phyloP scores from a whole-genome alignment of 768 basidiomycete genomes.

The Boletus pseudo-olivaceus region DNA sequence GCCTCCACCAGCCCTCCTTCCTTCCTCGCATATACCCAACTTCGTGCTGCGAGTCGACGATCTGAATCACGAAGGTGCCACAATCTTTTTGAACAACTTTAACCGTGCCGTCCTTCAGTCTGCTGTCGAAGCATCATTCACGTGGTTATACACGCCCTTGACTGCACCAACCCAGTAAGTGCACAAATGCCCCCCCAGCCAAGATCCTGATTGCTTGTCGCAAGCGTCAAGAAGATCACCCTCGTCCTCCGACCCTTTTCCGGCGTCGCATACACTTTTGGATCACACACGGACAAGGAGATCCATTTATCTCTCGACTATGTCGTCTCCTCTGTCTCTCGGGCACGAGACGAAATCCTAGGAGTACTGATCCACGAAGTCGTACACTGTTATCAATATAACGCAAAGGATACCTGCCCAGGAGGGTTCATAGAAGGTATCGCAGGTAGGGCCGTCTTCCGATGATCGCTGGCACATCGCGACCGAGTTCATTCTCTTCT shows the following conservation, averaged over 20 bases:
- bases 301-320: slow-evolving; percentile 71
- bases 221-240: slow-evolving; percentile 49
- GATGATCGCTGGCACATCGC: neutral
- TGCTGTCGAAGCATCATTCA: slow-evolving; percentile 40
- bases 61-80: slow-evolving; percentile 54
- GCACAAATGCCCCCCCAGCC: neutral
- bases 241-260: slow-evolving; percentile 64
- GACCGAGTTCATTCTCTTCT: neutral
- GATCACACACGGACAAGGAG: slow-evolving; percentile 59
- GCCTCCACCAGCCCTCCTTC: slow-evolving; percentile 22
- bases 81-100: slow-evolving; percentile 52
- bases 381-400: slow-evolving; percentile 76
- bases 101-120: slow-evolving; percentile 36
- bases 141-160: slow-evolving; percentile 42
- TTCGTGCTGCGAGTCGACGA: slow-evolving; percentile 57
- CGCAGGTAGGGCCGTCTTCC: slow-evolving; percentile 50
- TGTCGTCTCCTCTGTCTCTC: slow-evolving; percentile 41
- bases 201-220: slow-evolving; percentile 6
- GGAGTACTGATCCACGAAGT: slow-evolving; percentile 75
- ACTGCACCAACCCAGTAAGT: slow-evolving; percentile 48
- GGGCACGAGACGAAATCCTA: slow-evolving; percentile 56
- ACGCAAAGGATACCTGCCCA: slow-evolving; percentile 57
- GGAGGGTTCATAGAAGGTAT: slow-evolving; percentile 77
- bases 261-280: slow-evolving; percentile 68
- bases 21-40: slow-evolving; percentile 52